phyloP scores from a whole-genome alignment of 768 basidiomycete species.

The Antrodiella citrinella region DNA sequence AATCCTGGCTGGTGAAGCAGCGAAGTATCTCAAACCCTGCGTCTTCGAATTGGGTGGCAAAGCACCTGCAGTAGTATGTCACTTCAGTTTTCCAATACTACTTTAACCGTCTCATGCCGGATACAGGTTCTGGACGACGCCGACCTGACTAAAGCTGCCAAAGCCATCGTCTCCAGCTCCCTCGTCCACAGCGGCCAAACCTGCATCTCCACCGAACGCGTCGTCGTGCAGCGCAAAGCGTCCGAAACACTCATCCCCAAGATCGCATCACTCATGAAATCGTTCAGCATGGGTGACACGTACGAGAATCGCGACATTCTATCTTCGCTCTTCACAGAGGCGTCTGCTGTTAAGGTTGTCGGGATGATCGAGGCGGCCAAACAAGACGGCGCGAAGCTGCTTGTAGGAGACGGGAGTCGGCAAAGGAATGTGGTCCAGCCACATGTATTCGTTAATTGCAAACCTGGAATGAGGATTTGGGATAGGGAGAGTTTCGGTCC shows the following conservation, averaged over 20 bases:
- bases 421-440: constrained; percentile 40
- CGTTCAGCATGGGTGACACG: constrained; percentile 33
- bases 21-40: constrained; percentile 46
- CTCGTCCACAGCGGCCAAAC: constrained; percentile 44
- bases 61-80: constrained; percentile 39
- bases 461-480: constrained; percentile 44
- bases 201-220: constrained; percentile 52
- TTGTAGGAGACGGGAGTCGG: constrained; percentile 34
- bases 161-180: constrained; percentile 36
- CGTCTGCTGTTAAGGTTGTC: constrained; percentile 38
- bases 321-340: constrained; percentile 35
- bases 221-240: constrained; percentile 40
- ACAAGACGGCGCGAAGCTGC: constrained; percentile 33
- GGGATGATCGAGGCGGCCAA: constrained; percentile 36
- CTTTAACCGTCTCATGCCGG: background rate
- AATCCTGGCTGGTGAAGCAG: constrained; percentile 47
- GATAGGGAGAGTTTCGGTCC: constrained; percentile 57
- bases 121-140: constrained; percentile 44
- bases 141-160: constrained; percentile 43
- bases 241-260: constrained; percentile 28
- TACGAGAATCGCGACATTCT: constrained; percentile 23
- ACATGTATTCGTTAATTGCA: constrained; percentile 41
- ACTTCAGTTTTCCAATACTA: background rate
- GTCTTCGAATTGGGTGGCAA: constrained; percentile 52
- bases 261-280: constrained; percentile 24